These are phyloP conservation scores for Synchytrium microbalum DNA, from an alignment of 371 early-diverging fungal species.

Conservation along the genomic window DNA sequence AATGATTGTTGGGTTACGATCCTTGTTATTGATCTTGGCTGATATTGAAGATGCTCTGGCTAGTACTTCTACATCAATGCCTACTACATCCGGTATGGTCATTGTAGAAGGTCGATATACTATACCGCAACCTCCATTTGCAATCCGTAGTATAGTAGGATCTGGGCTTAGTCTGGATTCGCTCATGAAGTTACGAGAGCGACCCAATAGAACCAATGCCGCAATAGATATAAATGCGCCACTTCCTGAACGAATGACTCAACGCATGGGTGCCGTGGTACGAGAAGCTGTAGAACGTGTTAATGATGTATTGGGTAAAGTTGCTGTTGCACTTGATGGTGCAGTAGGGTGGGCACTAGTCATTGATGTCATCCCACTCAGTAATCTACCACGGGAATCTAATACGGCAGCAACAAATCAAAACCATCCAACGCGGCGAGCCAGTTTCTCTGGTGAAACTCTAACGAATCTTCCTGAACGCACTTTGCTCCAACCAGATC, in stretches of 20 bases:
- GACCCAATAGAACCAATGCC: conserved; percentile 7
- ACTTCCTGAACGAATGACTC: conserved; percentile 35
- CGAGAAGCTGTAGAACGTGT: conserved; percentile 47
- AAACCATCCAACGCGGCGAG: not conserved
- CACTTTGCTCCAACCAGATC: not conserved
- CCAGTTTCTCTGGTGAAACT: not conserved
- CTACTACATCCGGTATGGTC: conserved; percentile 10
- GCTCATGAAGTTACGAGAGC: conserved; percentile 3
- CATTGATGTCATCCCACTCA: not conserved
- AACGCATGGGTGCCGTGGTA: conserved; percentile 36
- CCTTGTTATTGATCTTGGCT: conserved; percentile 60
- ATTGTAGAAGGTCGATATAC: conserved; percentile 40
- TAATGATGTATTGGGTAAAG: conserved; percentile 47
- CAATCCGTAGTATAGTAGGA: conserved; percentile 16
- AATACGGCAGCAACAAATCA: not conserved
- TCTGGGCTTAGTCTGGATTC: not conserved
- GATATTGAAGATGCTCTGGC: conserved; percentile 52
- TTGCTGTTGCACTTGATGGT: conserved; percentile 47
- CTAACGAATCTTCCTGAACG: not conserved
- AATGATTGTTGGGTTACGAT: conserved; percentile 62
- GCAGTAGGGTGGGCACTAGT: conserved; percentile 34
- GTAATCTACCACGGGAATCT: not conserved
- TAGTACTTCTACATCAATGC: not conserved
- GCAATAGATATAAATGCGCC: conserved; percentile 16
- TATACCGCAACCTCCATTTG: conserved; percentile 35